These are phyloP conservation scores for Cystobasidium slooffiae DNA, from an alignment of 1,284 basidiomycete genomes.

Conservation along the genomic window DNA sequence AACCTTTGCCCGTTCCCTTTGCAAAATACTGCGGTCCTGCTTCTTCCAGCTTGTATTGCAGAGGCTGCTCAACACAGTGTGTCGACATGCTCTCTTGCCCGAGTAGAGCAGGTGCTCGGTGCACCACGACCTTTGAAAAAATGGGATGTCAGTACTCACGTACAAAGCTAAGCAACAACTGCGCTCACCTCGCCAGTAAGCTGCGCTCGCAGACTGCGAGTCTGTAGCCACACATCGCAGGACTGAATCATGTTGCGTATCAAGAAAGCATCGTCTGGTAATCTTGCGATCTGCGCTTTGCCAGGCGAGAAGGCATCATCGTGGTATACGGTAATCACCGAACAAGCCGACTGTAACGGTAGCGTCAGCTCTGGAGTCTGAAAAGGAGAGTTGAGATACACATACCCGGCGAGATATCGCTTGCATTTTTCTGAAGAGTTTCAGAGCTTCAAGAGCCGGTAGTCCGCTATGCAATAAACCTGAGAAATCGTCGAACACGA, in stretches of 20 bases:
- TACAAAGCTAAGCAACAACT: background rate
- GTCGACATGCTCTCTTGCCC: slow-evolving; percentile 10
- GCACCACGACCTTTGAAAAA: slow-evolving; percentile 42
- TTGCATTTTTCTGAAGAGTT: slow-evolving; percentile 31
- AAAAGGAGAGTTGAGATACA: background rate
- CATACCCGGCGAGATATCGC: slow-evolving; percentile 28
- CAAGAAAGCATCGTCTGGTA: slow-evolving; percentile 45
- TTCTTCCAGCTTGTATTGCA: slow-evolving; percentile 49
- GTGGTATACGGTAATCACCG: slow-evolving; percentile 47
- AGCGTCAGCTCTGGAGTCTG: background rate
- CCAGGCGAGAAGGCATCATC: slow-evolving; percentile 45
- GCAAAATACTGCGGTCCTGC: background rate
- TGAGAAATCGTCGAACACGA: slow-evolving; percentile 48
- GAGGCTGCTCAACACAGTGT: slow-evolving; percentile 22
- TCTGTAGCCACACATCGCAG: slow-evolving; percentile 45
- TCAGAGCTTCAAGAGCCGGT: slow-evolving; percentile 19
- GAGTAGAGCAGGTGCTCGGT: slow-evolving; percentile 45
- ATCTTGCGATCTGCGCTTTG: slow-evolving; percentile 2
- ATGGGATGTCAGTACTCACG: background rate
- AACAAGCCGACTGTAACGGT: slow-evolving; percentile 20
- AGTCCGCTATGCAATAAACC: slow-evolving; percentile 45
- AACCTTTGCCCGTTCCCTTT: no score
- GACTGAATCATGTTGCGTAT: slow-evolving; percentile 42
- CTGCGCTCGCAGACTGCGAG: slow-evolving; percentile 41
- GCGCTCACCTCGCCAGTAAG: slow-evolving; percentile 47